A percentile compares a stretch with the other conserved stretches of the same genome.
These are phyloP conservation scores for Dryas integrifolia DNA, from an alignment of 331 rosid genomes.

Conservation along the genomic window DNA sequence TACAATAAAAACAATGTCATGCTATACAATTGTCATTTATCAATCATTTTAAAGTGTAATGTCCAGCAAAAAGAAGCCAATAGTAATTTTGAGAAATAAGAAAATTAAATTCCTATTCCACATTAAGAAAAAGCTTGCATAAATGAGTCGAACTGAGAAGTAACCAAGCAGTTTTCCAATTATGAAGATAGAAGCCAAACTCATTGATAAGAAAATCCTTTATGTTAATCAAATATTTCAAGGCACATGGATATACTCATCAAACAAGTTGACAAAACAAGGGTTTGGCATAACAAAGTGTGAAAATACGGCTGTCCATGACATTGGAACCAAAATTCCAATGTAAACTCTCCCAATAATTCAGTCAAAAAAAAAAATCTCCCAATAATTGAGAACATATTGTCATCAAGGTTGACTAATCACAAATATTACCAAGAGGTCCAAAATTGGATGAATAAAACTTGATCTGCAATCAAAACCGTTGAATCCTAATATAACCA, in stretches of 20 bases:
- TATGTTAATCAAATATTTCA: not conserved
- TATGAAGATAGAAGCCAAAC: not conserved
- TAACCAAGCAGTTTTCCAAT: not conserved
- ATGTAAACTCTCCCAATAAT: not conserved
- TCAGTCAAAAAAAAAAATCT: not conserved
- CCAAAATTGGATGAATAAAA: not conserved
- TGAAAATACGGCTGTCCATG: not conserved
- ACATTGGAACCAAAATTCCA: not conserved
- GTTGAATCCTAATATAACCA: not conserved
- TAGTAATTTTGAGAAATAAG: not conserved
- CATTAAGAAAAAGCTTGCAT: not conserved
- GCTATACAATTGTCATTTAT: not conserved
- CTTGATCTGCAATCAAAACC: not conserved
- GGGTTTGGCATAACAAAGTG: not conserved
- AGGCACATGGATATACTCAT: not conserved
- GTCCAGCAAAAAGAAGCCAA: not conserved
- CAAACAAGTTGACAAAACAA: not conserved
- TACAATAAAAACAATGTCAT: not conserved
- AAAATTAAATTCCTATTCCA: not conserved
- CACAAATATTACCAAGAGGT: not conserved
- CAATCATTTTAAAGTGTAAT: not conserved
- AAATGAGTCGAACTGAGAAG: not conserved
- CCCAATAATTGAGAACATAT: not conserved
- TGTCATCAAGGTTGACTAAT: not conserved
- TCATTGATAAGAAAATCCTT: not conserved